Evolutionary conservation across 371 early-diverging fungal genomes (phyloP).

Genomic region (Rhizopus stolonifer): DNA sequence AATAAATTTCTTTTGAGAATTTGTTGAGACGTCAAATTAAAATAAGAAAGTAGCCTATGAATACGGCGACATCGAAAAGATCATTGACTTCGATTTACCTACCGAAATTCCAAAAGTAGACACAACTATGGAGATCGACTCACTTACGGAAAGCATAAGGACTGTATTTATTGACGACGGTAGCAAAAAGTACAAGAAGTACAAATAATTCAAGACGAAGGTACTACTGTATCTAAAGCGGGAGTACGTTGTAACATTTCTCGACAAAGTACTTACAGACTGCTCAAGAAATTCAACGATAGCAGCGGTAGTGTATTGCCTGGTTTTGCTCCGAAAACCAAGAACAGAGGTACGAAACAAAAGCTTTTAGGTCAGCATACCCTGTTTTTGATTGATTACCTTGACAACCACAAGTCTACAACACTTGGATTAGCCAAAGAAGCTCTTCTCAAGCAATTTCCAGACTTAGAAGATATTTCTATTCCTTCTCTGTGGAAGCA

Average conservation of each 20-base stretch:
- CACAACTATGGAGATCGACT: constrained; percentile 12
- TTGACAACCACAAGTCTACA: constrained; percentile 9
- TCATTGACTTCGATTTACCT: constrained; percentile 16
- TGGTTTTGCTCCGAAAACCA: constrained; percentile 10
- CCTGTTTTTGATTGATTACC: constrained; percentile 7
- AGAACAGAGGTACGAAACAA: constrained; percentile 10
- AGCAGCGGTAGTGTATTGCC: constrained; percentile 15
- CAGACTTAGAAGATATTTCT: constrained; percentile 1
- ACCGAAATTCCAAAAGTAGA: constrained; percentile 6
- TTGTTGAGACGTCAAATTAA: too few relatives aligned
- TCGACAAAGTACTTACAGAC: constrained; percentile 11
- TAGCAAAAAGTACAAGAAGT: constrained; percentile 18
- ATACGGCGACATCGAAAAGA: constrained; percentile 20
- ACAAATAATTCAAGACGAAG: constrained; percentile 15
- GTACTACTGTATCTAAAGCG: constrained; percentile 12
- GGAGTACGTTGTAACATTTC: constrained; percentile 14
- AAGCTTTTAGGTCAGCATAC: constrained; percentile 10
- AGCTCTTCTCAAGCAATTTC: constrained; percentile 6
- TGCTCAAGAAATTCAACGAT: constrained; percentile 9
- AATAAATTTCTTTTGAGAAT: too few relatives aligned
- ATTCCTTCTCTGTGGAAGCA: constrained; percentile 5
- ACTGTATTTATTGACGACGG: constrained; percentile 7
- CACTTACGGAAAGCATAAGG: constrained; percentile 5
- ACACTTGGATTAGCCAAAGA: constrained; percentile 4
- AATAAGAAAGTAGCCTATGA: constrained; percentile 17